Conservation (phyloP, 1,284 basidiomycete genomes). For the Malassezia furfur region DNA sequence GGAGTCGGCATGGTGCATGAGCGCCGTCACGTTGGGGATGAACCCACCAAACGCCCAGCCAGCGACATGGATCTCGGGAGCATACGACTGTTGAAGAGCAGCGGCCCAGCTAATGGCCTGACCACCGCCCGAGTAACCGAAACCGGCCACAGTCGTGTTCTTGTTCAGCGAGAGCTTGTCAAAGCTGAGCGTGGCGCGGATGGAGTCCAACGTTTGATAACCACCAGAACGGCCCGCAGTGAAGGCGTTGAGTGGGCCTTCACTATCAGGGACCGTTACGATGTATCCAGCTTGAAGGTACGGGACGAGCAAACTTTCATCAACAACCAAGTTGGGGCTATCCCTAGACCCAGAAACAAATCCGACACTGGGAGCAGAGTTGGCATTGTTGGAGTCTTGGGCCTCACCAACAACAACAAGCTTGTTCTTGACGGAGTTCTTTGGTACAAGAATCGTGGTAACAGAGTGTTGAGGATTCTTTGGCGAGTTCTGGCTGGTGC, state of each 20-base stretch:
- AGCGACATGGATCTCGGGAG: slow-evolving; percentile 21
- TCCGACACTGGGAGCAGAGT: slow-evolving; percentile 22
- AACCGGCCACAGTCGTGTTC: slow-evolving; percentile 23
- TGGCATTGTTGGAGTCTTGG: slow-evolving; percentile 21
- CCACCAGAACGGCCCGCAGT: slow-evolving; percentile 27
- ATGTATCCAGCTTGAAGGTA: slow-evolving; percentile 30
- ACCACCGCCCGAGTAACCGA: slow-evolving; percentile 40
- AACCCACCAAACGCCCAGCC: slow-evolving; percentile 6
- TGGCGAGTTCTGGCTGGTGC: slow-evolving; percentile 10
- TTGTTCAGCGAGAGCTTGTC: slow-evolving; percentile 19
- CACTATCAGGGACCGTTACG: slow-evolving; percentile 29
- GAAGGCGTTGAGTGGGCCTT: slow-evolving; percentile 30
- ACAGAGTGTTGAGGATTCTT: slow-evolving; percentile 15
- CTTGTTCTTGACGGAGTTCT: slow-evolving; percentile 20
- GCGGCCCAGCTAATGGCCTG: slow-evolving; percentile 34
- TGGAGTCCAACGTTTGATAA: slow-evolving; percentile 28
- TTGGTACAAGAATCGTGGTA: slow-evolving; percentile 26
- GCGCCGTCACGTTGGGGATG: neutral
- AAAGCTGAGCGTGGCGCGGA: slow-evolving; percentile 26
- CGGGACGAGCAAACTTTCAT: slow-evolving; percentile 16
- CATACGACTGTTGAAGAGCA: slow-evolving; percentile 22
- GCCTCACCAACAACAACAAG: slow-evolving; percentile 23
- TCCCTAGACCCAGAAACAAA: neutral
- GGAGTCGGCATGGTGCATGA: neutral
- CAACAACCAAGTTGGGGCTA: neutral